Evolutionary conservation across 1,139 yeast genomes (phyloP), one percentile per base, ranked within the genome.

Genomic region (Scheffersomyces segobiensis): DNA sequence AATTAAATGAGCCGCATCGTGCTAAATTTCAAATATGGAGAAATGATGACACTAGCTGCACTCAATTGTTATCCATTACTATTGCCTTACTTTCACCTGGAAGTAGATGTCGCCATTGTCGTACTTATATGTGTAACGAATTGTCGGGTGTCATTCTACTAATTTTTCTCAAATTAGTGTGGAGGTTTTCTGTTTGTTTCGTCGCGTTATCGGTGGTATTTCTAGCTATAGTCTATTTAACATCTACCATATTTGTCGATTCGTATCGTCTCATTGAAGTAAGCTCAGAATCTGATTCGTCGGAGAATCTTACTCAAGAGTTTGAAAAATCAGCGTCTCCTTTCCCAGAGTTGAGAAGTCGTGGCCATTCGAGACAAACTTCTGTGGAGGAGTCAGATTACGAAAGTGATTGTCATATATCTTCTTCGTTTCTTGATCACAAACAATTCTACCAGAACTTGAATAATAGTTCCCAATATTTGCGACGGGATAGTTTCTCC

Each of bases 381-480:
- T 48, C 50, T 20, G 21, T 19, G 8, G 50, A 48, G 17, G 50
- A 48, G 32, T 48, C 50, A 17, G 57, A 52, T 19, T 49, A 39
- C 52, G 57, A 52, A 18, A 59, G 56, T 39, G 65, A 60, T 46
- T 59, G 50, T 17, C 52, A 54, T 21, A 26, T 62, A 20, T 20
- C 50, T 21, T 48, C 50, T 5, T 24, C 50, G 24, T 48, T 62
- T n/a, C 61, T 69, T 49, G 68, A 69, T 55, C 71, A 62, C 49
- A 64, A 59, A 46, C 66, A 64, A 26, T 76, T 79, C 63, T 79
- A 79, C 65, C 69, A 70, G 56, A 74, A 72, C 58, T 68, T 77
- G 57, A 79, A 79, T 64, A 78, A 73, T 62, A 79, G 82, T 60
- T 75, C 82, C 1, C 83, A 78, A 61, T 79, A 76, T 61, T 67